phyloP scores from a whole-genome alignment of 2,329 filamentous ascomycete genomes.

The Onygenales sp. region DNA sequence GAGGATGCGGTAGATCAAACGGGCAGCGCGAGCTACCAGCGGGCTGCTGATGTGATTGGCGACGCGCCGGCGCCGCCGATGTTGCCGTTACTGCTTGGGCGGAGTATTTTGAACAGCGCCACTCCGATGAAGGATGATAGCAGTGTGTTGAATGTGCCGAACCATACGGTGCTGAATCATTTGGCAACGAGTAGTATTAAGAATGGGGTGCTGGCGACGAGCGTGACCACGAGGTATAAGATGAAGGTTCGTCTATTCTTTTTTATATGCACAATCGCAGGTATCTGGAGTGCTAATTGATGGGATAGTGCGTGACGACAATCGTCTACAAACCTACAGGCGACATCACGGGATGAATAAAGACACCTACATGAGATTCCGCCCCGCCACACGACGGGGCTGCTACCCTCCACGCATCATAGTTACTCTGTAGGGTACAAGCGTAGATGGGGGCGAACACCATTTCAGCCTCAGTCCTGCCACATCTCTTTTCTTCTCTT shows the following conservation, averaged over 20 bases:
- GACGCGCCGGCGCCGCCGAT: slow-evolving; percentile 75
- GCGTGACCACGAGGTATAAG: slow-evolving; percentile 94
- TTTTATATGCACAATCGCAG: slow-evolving; percentile 3
- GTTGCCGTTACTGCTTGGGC: slow-evolving; percentile 82
- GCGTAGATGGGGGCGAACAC: no score
- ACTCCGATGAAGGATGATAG: slow-evolving; percentile 96
- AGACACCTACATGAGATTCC: no score
- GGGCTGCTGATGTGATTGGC: slow-evolving; percentile 64
- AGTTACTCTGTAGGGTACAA: no score
- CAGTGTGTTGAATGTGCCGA: slow-evolving; percentile 92
- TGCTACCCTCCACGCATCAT: no score
- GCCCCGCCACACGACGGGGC: no score
- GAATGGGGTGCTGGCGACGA: slow-evolving; percentile 88
- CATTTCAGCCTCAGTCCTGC: no score
- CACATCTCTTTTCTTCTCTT: background rate
- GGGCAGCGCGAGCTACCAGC: slow-evolving; percentile 64
- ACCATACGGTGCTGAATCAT: slow-evolving; percentile 94
- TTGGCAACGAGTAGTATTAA: slow-evolving; percentile 97
- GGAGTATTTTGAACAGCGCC: slow-evolving; percentile 86
- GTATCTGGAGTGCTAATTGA: background rate
- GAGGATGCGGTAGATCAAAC: slow-evolving; percentile 48
- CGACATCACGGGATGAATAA: slow-evolving; percentile 1
- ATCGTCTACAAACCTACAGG: slow-evolving; percentile 91
- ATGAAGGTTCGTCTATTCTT: slow-evolving; percentile 50
- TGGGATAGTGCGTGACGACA: slow-evolving; percentile 77